Evolutionary conservation across 768 basidiomycete genomes (phyloP), one percentile per base, ranked within the genome.

Genomic region (button mushroom (Agaricus bisporus)): DNA sequence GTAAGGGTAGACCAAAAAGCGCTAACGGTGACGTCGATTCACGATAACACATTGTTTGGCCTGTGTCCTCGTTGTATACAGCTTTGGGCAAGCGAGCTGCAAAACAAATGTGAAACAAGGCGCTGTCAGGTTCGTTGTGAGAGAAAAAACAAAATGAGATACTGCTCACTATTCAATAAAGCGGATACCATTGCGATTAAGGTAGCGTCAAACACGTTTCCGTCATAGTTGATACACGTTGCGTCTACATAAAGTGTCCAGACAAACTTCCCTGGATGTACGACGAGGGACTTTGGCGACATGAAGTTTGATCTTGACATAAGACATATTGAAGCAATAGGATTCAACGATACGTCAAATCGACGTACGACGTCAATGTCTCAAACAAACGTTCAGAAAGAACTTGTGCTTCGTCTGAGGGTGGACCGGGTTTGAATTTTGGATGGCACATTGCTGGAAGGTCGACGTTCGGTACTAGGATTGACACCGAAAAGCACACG

Each of bases 171-270:
- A 56, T 93, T 91, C 65, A 75, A 79, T 41, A 98, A 71, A 5
- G 95, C 94, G 8, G 88, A 83, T 46, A 93, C 81, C 76, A 95
- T 88, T 0, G 92, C 91, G 18, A 98, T 65, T 9, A 98, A 74
- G 0, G 91, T 79, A 0, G 97, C 92, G 59, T 99, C 97, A 55
- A 95, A 92, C 1, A 79, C 88, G 63, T 98, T 98, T 5, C 97
- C 97, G 65, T 98, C 95, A 64, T 95, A 97, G 70, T 97, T 98
- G 59, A 99, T 91, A 65, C 95, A 98, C 0, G 87, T 90, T 26
- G 90, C 83, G 59, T 99, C 97, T 60, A 98, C 78, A 63, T 98
- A 98, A n/a, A 98, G 76, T 26, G 88, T 87, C 93, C 94, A 99
- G 0, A 75, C 93, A 0, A 91, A 79, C 64, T 87, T 90, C 3